Percentiles rank a stretch among this genome's conserved stretches.
These are phyloP conservation scores for Fraxinus albicans DNA, from an alignment of 305 asterid genomes.

Conservation along the genomic window DNA sequence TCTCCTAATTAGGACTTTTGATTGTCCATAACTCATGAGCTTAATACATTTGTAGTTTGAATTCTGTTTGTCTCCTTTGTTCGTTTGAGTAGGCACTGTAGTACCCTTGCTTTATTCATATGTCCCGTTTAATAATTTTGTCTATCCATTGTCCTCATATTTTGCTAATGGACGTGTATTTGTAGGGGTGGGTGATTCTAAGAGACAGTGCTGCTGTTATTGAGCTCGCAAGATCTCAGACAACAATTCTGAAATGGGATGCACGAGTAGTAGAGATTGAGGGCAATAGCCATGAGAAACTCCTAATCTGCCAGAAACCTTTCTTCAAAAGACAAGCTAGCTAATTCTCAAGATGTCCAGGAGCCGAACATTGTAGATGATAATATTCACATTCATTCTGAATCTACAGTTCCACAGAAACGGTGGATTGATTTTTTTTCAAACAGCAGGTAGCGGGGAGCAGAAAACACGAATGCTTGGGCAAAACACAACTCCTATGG, in stretches of 20 bases:
- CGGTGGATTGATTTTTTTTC: slow-evolving; percentile 30
- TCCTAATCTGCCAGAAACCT: slow-evolving; percentile 96
- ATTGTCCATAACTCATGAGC: neutral
- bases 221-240: slow-evolving; percentile 74
- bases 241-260: slow-evolving; percentile 87
- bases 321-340: slow-evolving; percentile 64
- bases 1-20: neutral
- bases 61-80: neutral
- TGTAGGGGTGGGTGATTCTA: slow-evolving; percentile 93
- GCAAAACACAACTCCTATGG: slow-evolving; percentile 42
- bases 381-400: slow-evolving; percentile 43
- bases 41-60: neutral
- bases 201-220: slow-evolving; percentile 65
- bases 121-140: neutral
- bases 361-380: slow-evolving; percentile 34
- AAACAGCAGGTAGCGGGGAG: slow-evolving; percentile 28
- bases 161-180: slow-evolving; percentile 15
- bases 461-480: slow-evolving; percentile 26
- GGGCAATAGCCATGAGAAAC: slow-evolving; percentile 71
- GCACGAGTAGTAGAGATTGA: slow-evolving; percentile 91
- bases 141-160: neutral
- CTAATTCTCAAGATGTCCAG: slow-evolving; percentile 29
- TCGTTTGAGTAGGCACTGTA: neutral
- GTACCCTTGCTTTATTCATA: neutral
- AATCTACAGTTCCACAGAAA: slow-evolving; percentile 34